Conservation (phyloP, 805 yeast genomes). For the Clavispora fructus region DNA sequence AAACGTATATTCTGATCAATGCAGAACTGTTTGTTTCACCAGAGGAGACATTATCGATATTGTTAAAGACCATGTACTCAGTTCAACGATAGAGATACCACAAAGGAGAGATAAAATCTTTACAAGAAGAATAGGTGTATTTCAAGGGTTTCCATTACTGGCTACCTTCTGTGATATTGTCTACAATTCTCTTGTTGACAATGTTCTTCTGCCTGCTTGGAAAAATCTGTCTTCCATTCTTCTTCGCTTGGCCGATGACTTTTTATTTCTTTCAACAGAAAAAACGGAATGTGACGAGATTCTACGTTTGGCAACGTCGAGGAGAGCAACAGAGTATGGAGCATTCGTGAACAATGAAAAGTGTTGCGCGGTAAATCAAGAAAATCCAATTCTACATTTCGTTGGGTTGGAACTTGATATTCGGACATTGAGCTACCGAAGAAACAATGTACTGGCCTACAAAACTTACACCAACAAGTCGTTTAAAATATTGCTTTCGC, state of each 20-base stretch:
- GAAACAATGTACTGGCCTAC: background rate
- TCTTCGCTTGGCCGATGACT: constrained; percentile 79
- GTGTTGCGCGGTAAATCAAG: constrained; percentile 8
- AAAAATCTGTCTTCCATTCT: constrained; percentile 29
- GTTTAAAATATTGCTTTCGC: constrained; percentile 14
- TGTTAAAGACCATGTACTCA: constrained; percentile 48
- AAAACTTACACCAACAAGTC: constrained; percentile 9
- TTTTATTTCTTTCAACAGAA: constrained; percentile 58
- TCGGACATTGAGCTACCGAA: constrained; percentile 9
- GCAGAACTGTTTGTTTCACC: constrained; percentile 29
- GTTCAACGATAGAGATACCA: constrained; percentile 41
- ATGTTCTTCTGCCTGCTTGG: constrained; percentile 18
- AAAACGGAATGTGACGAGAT: constrained; percentile 16
- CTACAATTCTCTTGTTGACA: constrained; percentile 55
- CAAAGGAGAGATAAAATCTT: constrained; percentile 26
- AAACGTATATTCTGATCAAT: constrained; percentile 24
- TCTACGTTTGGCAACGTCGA: constrained; percentile 14
- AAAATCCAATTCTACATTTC: constrained; percentile 13
- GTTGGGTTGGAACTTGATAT: constrained; percentile 27
- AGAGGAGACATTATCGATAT: constrained; percentile 42
- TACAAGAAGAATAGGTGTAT: constrained; percentile 62
- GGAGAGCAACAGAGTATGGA: constrained; percentile 23
- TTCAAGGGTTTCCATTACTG: constrained; percentile 81
- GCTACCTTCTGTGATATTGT: constrained; percentile 68
- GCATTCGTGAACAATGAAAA: constrained; percentile 32